phyloP scores from a whole-genome alignment of 2,329 filamentous ascomycete species.

The Neopestalotiopsis sp. region DNA sequence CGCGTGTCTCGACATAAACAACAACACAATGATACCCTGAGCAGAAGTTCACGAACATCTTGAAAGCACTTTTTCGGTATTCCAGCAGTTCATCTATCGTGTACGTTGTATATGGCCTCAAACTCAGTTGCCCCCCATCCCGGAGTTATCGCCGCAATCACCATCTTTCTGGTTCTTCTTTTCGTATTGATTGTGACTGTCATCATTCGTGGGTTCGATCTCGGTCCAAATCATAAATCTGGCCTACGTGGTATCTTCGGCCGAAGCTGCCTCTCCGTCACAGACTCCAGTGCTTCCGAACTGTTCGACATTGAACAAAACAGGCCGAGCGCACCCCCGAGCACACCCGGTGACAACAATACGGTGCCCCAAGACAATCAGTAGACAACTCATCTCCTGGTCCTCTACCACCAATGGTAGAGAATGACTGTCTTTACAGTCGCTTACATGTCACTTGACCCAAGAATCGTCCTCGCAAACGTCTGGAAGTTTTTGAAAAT shows the following conservation, averaged over 20 bases:
- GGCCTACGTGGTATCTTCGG: background rate
- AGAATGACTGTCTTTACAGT: background rate
- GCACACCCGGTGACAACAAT: background rate
- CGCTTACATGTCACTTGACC: no score
- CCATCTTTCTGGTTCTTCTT: background rate
- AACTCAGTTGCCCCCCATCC: background rate
- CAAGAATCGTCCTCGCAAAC: background rate
- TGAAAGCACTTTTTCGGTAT: background rate
- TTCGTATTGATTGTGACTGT: slow-evolving; percentile 1
- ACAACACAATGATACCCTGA: slow-evolving; percentile 3
- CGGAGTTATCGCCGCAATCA: slow-evolving; percentile 16
- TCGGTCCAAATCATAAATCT: background rate
- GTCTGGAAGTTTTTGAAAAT: background rate
- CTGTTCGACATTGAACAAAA: background rate
- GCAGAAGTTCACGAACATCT: background rate
- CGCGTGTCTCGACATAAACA: background rate
- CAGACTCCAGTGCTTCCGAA: background rate
- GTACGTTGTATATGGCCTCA: slow-evolving; percentile 5
- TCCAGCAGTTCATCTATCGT: background rate
- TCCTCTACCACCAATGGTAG: background rate
- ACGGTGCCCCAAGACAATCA: background rate
- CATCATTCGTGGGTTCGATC: slow-evolving; percentile 18
- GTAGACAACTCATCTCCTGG: background rate
- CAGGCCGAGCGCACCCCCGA: background rate
- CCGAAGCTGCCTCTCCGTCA: background rate